Conservation (phyloP, 257 asterid species). For the Striga asiatica region DNA sequence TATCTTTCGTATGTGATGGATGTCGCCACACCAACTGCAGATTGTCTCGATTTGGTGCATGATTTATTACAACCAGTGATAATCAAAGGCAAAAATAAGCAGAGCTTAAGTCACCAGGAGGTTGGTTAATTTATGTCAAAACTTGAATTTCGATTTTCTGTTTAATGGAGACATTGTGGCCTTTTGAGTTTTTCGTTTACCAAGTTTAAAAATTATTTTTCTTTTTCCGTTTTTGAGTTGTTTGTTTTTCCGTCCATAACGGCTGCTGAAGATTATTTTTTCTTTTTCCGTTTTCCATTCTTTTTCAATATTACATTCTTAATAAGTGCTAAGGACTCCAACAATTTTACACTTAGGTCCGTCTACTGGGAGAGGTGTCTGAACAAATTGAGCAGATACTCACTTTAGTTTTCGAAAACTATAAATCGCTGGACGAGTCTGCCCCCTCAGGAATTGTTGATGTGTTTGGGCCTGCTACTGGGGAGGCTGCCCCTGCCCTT, state of each 20-base stretch:
- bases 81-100: constrained; percentile 51
- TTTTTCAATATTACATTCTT: background rate
- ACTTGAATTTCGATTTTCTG: background rate
- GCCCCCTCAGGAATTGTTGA: constrained; percentile 57
- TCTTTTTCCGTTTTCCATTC: background rate
- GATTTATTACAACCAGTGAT: constrained; percentile 71
- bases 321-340: background rate
- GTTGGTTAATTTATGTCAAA: constrained; percentile 28
- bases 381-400: constrained; percentile 70
- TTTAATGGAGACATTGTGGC: background rate
- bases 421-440: constrained; percentile 81
- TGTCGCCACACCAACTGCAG: constrained; percentile 96
- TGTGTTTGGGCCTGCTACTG: constrained; percentile 57
- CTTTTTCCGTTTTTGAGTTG: background rate
- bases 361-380: constrained; percentile 78
- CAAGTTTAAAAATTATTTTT: background rate
- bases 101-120: constrained; percentile 90
- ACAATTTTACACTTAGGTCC: constrained; percentile 41
- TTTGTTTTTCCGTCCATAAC: too few species aligned
- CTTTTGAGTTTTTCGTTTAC: background rate
- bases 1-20: constrained; percentile 94
- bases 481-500: constrained; percentile 80
- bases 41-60: constrained; percentile 69
- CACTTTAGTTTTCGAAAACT: constrained; percentile 67
- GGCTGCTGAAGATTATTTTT: background rate